Percentiles rank a stretch among this genome's conserved stretches.
Evolutionary conservation across 176 grass and related monocot genomes (phyloP).

Genomic region (Cocos nucifera): DNA sequence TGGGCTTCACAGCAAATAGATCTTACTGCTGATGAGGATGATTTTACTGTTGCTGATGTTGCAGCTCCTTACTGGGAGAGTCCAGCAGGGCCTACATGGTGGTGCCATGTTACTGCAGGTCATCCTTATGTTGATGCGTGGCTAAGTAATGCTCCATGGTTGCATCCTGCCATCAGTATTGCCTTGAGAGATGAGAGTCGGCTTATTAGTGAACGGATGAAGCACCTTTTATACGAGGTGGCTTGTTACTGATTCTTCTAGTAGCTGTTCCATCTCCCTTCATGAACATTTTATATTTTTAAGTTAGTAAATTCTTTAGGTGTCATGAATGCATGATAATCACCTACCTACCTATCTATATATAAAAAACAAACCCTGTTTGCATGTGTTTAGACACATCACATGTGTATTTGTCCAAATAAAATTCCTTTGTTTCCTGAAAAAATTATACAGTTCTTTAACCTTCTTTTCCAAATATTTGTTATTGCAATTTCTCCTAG

Average conservation of each 20-base stretch:
- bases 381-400: too few species aligned
- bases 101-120: constrained; percentile 74
- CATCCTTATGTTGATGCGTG: constrained; percentile 52
- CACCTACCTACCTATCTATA: too few species aligned
- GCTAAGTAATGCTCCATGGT: constrained; percentile 78
- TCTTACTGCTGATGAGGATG: constrained; percentile 59
- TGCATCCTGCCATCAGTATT: constrained; percentile 87
- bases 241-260: constrained; percentile 22
- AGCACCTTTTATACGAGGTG: constrained; percentile 93
- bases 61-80: constrained; percentile 86
- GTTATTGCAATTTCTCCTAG: too few species aligned
- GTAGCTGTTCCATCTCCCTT: background rate
- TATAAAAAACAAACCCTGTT: too few species aligned
- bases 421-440: too few species aligned
- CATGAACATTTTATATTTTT: too few species aligned
- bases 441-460: too few species aligned
- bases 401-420: too few species aligned
- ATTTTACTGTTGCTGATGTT: constrained; percentile 86
- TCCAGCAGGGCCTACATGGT: constrained; percentile 84
- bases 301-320: too few species aligned
- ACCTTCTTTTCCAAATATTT: too few species aligned
- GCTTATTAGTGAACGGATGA: constrained; percentile 94
- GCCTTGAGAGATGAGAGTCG: constrained; percentile 80
- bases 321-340: too few species aligned
- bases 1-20: constrained; percentile 58